Conservation (phyloP, 2,329 filamentous ascomycete species). For the Colletotrichum sansevieriae region DNA sequence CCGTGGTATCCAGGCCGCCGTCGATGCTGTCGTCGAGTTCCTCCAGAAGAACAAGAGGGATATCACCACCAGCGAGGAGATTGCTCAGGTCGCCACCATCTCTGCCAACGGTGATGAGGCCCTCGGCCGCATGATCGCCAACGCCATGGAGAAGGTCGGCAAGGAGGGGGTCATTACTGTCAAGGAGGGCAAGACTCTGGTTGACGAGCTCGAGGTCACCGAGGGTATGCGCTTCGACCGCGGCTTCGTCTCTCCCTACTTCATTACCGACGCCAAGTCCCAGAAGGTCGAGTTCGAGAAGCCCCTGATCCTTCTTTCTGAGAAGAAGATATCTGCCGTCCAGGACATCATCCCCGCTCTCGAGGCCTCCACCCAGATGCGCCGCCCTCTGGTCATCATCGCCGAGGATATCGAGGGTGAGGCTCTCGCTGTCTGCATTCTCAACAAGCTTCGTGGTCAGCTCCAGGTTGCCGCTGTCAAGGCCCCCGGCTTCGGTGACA, state of each 20-base stretch:
- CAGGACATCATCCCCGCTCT: conserved; percentile 99
- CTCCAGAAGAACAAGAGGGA: conserved; percentile 96
- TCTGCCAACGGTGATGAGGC: conserved; percentile 96
- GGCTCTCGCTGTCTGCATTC: conserved; percentile 97
- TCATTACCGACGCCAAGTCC: conserved; percentile 98
- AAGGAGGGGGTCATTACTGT: conserved; percentile 99
- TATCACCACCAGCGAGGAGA: conserved; percentile 97
- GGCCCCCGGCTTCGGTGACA: conserved; percentile 99
- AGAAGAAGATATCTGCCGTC: conserved; percentile 99
- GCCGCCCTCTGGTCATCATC: conserved; percentile 96
- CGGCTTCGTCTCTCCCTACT: conserved; percentile 98
- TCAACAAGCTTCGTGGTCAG: conserved; percentile 99
- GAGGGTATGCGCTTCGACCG: conserved; percentile 99
- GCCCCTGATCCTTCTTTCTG: conserved; percentile 96
- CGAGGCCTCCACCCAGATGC: conserved; percentile 94
- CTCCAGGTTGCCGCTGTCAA: conserved; percentile 99
- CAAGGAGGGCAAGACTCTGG: conserved; percentile 99
- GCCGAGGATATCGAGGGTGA: conserved; percentile 99
- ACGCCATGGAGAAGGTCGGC: conserved; percentile 99
- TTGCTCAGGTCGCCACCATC: conserved; percentile 98
- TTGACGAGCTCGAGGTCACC: conserved; percentile 97
- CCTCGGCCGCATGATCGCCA: conserved; percentile 93
- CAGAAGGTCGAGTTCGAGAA: conserved; percentile 99
- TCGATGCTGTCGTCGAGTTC: conserved; percentile 94
- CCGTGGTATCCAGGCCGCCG: conserved; percentile 95